Conservation (phyloP, 306 rosid genomes). For the Amphicarpaea edgeworthii region DNA sequence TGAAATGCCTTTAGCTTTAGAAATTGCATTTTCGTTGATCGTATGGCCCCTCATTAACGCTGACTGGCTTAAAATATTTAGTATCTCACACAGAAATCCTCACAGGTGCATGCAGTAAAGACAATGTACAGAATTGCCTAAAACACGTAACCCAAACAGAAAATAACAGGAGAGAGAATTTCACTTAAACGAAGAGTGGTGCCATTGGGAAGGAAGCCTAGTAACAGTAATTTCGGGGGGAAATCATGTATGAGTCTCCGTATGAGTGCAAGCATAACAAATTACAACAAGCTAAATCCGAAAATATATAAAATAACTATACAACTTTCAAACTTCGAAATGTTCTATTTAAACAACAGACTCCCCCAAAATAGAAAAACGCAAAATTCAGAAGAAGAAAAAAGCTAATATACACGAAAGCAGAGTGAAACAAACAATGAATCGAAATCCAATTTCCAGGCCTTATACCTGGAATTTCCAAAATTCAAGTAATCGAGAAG, state of each 20-base stretch:
- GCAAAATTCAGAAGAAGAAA: slow-evolving; percentile 9
- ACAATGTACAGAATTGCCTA: background rate
- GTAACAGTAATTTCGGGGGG: background rate
- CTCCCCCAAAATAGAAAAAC: slow-evolving; percentile 15
- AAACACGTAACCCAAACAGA: background rate
- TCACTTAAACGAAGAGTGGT: background rate
- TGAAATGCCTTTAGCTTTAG: background rate
- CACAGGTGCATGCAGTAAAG: slow-evolving; percentile 15
- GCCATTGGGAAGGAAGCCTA: background rate
- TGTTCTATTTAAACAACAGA: slow-evolving; percentile 41
- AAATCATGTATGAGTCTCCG: background rate
- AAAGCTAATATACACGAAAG: background rate
- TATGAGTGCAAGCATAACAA: background rate
- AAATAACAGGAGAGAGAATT: background rate
- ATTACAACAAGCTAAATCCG: background rate
- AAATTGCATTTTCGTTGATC: slow-evolving; percentile 1
- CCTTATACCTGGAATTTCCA: background rate
- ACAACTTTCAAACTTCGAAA: slow-evolving; percentile 28
- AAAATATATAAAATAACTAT: background rate
- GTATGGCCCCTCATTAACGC: background rate
- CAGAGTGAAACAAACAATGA: slow-evolving; percentile 27
- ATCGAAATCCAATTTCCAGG: background rate
- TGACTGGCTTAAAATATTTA: background rate
- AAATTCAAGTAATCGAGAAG: slow-evolving; percentile 18
- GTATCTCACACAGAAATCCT: background rate